Evolutionary conservation across 805 yeast species (phyloP).

Genomic region (Monosporozyma unispora): DNA sequence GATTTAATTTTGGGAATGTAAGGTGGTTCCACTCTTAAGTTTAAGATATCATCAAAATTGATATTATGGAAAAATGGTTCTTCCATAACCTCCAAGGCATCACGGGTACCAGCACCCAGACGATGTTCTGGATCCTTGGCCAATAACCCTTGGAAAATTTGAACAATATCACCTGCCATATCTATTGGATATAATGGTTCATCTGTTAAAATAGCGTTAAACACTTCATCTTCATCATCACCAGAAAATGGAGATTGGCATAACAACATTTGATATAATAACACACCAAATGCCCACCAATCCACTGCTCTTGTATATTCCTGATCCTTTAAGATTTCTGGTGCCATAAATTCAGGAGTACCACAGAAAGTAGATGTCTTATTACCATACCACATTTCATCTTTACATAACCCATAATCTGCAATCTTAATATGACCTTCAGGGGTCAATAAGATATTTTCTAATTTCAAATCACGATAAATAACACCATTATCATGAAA

Average conservation of each 20-base stretch:
- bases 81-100: conserved; percentile 89
- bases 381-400: conserved; percentile 74
- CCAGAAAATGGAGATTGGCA: conserved; percentile 98
- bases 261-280: conserved; percentile 89
- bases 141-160: conserved; percentile 80
- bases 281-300: conserved; percentile 99
- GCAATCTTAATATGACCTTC: conserved; percentile 95
- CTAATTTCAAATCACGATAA: conserved; percentile 92
- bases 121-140: conserved; percentile 82
- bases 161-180: conserved; percentile 95
- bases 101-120: conserved; percentile 78
- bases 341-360: conserved; percentile 99
- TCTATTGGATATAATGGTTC: conserved; percentile 95
- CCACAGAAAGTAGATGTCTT: conserved; percentile 96
- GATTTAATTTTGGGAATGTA: conserved; percentile 79
- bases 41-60: conserved; percentile 76
- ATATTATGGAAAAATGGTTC: conserved; percentile 90
- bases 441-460: conserved; percentile 79
- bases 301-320: conserved; percentile 91
- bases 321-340: conserved; percentile 90
- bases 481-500: conserved; percentile 94
- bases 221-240: conserved; percentile 93
- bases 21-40: conserved; percentile 73
- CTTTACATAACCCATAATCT: conserved; percentile 96
- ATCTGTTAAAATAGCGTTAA: conserved; percentile 91